phyloP scores from a whole-genome alignment of 2,329 filamentous ascomycete genomes.

The Hawksworthiomyces lignivorus region DNA sequence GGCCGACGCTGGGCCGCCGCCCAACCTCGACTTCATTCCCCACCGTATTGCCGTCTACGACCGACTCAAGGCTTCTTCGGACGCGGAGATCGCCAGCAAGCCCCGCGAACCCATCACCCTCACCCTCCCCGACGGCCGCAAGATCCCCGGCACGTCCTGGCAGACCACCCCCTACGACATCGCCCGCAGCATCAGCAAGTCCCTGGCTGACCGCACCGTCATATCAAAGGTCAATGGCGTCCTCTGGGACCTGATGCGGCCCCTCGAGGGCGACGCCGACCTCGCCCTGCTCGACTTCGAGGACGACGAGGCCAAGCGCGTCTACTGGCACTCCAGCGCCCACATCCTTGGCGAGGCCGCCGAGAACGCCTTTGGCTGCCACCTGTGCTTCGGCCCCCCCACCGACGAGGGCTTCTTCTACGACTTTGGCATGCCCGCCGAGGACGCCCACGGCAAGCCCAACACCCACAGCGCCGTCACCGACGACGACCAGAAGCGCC shows the following conservation, averaged over 20 bases:
- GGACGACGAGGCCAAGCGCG: slow-evolving; percentile 68
- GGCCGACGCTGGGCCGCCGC: slow-evolving; percentile 29
- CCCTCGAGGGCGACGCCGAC: slow-evolving; percentile 79
- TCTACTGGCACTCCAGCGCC: slow-evolving; percentile 96
- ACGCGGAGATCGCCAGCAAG: slow-evolving; percentile 65
- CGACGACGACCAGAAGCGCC: slow-evolving; percentile 70
- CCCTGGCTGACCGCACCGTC: slow-evolving; percentile 75
- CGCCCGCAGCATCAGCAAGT: slow-evolving; percentile 73
- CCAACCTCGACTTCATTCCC: slow-evolving; percentile 64
- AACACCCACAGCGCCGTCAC: slow-evolving; percentile 47
- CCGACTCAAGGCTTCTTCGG: slow-evolving; percentile 74
- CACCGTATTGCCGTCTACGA: slow-evolving; percentile 84
- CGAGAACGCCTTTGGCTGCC: slow-evolving; percentile 83
- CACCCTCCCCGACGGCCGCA: slow-evolving; percentile 63
- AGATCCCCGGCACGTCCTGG: slow-evolving; percentile 72
- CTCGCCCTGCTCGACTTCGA: slow-evolving; percentile 80
- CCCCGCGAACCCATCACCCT: slow-evolving; percentile 68
- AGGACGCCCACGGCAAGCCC: slow-evolving; percentile 27
- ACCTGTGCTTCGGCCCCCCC: slow-evolving; percentile 87
- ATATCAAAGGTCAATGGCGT: slow-evolving; percentile 76
- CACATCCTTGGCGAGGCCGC: slow-evolving; percentile 94
- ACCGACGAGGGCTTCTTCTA: slow-evolving; percentile 94
- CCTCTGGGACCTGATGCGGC: slow-evolving; percentile 88
- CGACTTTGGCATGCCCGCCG: slow-evolving; percentile 79
- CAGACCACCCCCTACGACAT: slow-evolving; percentile 82